Evolutionary conservation across 176 grass and related monocot species (phyloP).

Genomic region (Oryza meridionalis): DNA sequence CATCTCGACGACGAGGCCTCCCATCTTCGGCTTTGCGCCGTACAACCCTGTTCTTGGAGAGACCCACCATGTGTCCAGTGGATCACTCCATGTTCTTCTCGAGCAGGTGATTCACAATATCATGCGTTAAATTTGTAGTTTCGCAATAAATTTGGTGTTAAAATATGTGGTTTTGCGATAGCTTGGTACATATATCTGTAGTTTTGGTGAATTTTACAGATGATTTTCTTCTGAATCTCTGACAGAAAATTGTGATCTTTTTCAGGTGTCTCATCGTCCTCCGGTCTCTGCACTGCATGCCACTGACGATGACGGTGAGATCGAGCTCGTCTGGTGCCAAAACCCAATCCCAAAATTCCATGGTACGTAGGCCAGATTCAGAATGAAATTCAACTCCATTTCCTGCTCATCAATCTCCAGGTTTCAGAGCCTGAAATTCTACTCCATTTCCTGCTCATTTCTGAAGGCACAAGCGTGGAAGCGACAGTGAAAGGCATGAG

Average conservation of each 20-base stretch:
- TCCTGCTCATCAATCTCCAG: too few relatives aligned
- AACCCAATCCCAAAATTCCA: conserved; percentile 63
- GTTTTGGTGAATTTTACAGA: neutral
- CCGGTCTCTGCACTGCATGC: conserved; percentile 80
- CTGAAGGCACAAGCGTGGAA: conserved; percentile 66
- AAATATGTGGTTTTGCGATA: too few relatives aligned
- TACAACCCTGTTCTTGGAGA: conserved; percentile 95
- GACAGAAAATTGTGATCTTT: neutral
- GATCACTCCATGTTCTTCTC: conserved; percentile 74
- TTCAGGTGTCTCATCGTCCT: conserved; percentile 80
- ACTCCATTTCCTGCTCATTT: neutral
- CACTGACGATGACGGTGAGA: conserved; percentile 44
- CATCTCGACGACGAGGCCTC: conserved; percentile 87
- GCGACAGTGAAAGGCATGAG: conserved; percentile 65
- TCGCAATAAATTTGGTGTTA: too few relatives aligned
- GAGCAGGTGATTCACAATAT: conserved; percentile 61
- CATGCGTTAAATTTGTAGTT: too few relatives aligned
- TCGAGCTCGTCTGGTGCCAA: conserved; percentile 82
- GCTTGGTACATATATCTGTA: too few relatives aligned
- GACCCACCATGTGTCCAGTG: conserved; percentile 84
- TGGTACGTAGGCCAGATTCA: conserved; percentile 40
- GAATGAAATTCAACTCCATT: neutral
- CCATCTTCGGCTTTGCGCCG: conserved; percentile 87
- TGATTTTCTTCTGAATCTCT: neutral
- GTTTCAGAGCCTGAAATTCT: neutral